Evolutionary conservation across 192 early-diverging fungal genomes (phyloP).

Genomic region (Backusella psychrophila): DNA sequence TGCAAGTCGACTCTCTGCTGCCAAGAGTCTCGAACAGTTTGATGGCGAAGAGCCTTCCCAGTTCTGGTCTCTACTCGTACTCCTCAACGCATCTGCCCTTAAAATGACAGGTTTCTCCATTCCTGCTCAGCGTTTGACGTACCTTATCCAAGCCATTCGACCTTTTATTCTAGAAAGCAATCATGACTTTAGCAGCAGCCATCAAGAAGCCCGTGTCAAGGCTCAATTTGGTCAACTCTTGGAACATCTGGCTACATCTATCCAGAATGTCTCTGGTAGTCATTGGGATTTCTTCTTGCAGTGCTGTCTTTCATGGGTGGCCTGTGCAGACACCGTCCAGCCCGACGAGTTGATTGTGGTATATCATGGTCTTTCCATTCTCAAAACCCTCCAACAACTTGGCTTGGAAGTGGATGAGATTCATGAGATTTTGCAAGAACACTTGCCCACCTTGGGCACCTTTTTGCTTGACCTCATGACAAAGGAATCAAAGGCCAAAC

Average conservation of each 20-base stretch:
- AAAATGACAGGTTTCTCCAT: conserved; percentile 26
- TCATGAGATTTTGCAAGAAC: background rate
- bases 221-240: conserved; percentile 36
- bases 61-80: conserved; percentile 16
- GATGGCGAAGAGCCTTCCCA: background rate
- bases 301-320: conserved; percentile 23
- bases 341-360: conserved; percentile 18
- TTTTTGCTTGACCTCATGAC: background rate
- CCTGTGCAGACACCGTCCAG: conserved; percentile 9
- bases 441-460: background rate
- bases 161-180: conserved; percentile 30
- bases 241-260: conserved; percentile 27
- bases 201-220: conserved; percentile 12
- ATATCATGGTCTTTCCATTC: conserved; percentile 14
- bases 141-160: conserved; percentile 40
- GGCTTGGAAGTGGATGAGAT: conserved; percentile 14
- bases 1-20: conserved; percentile 18
- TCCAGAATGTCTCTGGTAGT: conserved; percentile 43
- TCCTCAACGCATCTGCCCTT: conserved; percentile 25
- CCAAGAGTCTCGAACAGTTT: conserved; percentile 17
- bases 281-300: conserved; percentile 46
- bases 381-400: conserved; percentile 1
- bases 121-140: conserved; percentile 36
- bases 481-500: conserved; percentile 4
- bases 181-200: background rate